Evolutionary conservation across 148 eudicot species (phyloP).

Genomic region (Silene conica): DNA sequence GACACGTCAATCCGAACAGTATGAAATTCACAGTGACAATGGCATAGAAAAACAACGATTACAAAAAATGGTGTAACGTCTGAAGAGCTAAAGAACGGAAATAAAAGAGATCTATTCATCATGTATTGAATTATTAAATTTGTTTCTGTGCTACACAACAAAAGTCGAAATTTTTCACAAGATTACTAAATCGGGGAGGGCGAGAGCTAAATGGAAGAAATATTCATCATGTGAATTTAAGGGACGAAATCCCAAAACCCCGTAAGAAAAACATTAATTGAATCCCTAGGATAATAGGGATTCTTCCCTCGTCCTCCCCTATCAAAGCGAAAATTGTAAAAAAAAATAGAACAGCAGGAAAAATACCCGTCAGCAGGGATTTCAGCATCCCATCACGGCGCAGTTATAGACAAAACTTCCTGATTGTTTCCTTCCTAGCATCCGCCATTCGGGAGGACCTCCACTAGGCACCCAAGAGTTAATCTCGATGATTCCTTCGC

Average conservation of each 20-base stretch:
- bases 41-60: not conserved
- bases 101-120: not conserved
- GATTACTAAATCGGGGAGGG: slow-evolving; percentile 2
- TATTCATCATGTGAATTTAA: not conserved
- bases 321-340: slow-evolving; percentile 8
- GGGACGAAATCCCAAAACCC: slow-evolving; percentile 6
- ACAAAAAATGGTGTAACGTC: not conserved
- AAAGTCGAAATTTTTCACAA: not conserved
- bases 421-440: slow-evolving; percentile 60
- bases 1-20: too few species aligned
- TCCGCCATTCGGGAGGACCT: slow-evolving; percentile 59
- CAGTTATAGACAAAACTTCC: slow-evolving; percentile 88
- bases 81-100: not conserved
- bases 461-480: slow-evolving; percentile 78
- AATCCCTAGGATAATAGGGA: slow-evolving; percentile 7
- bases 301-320: slow-evolving; percentile 22
- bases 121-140: slow-evolving; percentile 12
- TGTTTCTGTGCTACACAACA: slow-evolving; percentile 11
- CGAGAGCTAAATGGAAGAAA: not conserved
- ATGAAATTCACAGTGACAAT: too few species aligned
- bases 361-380: slow-evolving; percentile 48
- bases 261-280: not conserved
- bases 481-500: slow-evolving; percentile 60
- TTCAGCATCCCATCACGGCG: slow-evolving; percentile 96
- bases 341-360: slow-evolving; percentile 20